Base-by-base conservation (phyloP, 2,329 filamentous ascomycete genomes). In the Graphiopsis chlorocephala region DNA sequence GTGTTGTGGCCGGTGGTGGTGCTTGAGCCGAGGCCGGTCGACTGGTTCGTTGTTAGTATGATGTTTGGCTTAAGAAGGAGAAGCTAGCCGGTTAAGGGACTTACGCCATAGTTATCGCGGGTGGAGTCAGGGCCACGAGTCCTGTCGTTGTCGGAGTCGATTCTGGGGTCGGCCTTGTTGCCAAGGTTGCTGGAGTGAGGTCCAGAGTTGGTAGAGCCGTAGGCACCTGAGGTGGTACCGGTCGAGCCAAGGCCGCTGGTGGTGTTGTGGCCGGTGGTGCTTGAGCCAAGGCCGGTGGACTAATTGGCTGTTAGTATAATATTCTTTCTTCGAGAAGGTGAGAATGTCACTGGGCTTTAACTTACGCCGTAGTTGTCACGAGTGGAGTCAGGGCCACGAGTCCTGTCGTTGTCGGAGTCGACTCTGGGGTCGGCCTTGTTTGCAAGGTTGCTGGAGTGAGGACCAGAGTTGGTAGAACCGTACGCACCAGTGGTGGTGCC, bases 1-100 rank as follows among this genome's bases (percentile, higher is more conserved):
- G 55, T 38, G 68, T 78, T 79, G 53, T 77, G 78, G 64, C 76
- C 76, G n/a, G 26, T 61, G 58, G 45, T 47, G 64, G 52, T 65
- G 35, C 61, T 20, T 28, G 20, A 14, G 20, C 59, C 45, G 45
- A 53, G 58, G 38, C 57, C 57, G 17, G 50, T 55, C n/a, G 45
- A 56, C 53, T 56, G 12, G 1, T 20, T 4, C 2, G 4, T 1
- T 20, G 31, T 38, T 31, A 48, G 57, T 42, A 12, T 26, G 6
- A n/a, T 29, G 33, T 20, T 55, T 48, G n/a, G 26, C n/a, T n/a
- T n/a, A n/a, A n/a, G 3, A 38, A 1, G 15, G 5, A 38, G 2
- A 6, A 55, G 59, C 59, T 42, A 25, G 57, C 63, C 29, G 28
- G 25, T 33, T 25, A 17, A 12, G n/a, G n/a, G 31, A 61, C 61